Percentiles rank a stretch among this genome's conserved stretches.
phyloP scores from a whole-genome alignment of 108 stramenopile species.

The Cyclotella atomus region DNA sequence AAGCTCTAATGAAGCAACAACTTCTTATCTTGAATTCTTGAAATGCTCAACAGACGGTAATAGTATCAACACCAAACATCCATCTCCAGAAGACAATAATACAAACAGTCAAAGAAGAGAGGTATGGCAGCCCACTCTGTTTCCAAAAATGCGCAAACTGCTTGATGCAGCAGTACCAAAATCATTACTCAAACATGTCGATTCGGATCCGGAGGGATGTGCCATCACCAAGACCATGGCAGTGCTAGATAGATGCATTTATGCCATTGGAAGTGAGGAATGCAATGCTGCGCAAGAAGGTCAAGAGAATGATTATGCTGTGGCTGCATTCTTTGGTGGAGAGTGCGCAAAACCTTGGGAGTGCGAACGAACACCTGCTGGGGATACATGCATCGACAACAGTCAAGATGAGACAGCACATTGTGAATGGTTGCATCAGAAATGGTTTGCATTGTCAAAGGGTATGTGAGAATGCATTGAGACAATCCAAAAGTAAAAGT shows the following conservation, averaged over 20 bases:
- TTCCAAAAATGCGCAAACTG: not conserved
- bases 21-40: not conserved
- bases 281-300: not conserved
- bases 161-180: not conserved
- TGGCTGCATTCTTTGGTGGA: not conserved
- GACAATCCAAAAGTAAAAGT: too few species aligned
- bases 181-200: not conserved
- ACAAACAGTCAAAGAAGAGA: not conserved
- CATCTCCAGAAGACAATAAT: not conserved
- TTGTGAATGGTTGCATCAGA: conserved; percentile 1
- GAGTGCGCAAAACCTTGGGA: conserved; percentile 1
- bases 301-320: not conserved
- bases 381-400: too few species aligned
- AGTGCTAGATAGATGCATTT: not conserved
- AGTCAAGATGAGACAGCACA: not conserved
- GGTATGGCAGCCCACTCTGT: not conserved
- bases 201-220: not conserved
- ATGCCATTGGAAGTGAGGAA: too few species aligned
- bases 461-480: not conserved
- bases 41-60: not conserved
- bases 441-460: conserved; percentile 2
- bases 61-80: not conserved
- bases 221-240: not conserved
- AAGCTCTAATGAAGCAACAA: not conserved
- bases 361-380: not conserved